Percentiles rank a stretch among this genome's conserved stretches.
Evolutionary conservation across 768 basidiomycete genomes (phyloP).

Genomic region (Lyophyllum atratum): DNA sequence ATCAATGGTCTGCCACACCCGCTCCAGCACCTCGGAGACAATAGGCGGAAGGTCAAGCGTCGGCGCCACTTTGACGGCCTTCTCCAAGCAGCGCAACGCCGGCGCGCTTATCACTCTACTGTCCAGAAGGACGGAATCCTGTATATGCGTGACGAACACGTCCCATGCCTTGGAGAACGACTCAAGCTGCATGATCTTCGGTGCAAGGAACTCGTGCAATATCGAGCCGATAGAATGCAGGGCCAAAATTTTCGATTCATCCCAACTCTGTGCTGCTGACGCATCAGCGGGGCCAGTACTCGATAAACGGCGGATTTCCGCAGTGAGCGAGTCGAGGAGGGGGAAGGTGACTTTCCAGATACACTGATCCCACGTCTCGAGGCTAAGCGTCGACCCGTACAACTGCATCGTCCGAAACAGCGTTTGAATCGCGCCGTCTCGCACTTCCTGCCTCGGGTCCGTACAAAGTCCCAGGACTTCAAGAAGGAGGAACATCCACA

Average conservation of each 20-base stretch:
- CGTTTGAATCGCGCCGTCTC: conserved; percentile 93
- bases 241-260: conserved; percentile 86
- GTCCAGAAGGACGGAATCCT: conserved; percentile 69
- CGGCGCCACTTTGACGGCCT: conserved; percentile 64
- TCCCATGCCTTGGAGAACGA: conserved; percentile 76
- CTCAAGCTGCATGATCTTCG: conserved; percentile 71
- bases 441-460: conserved; percentile 83
- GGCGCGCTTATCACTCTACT: conserved; percentile 74
- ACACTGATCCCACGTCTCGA: conserved; percentile 86
- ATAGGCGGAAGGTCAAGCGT: conserved; percentile 44
- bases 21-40: conserved; percentile 49
- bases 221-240: conserved; percentile 83
- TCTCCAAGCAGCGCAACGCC: conserved; percentile 83
- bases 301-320: conserved; percentile 50
- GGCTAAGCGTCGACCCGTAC: conserved; percentile 84
- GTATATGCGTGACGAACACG: conserved; percentile 71
- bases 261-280: conserved; percentile 57
- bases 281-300: conserved; percentile 19
- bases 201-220: conserved; percentile 75
- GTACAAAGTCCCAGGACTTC: conserved; percentile 83
- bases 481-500: conserved; percentile 93
- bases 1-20: conserved; percentile 72
- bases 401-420: conserved; percentile 92
- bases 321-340: conserved; percentile 69
- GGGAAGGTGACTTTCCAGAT: conserved; percentile 93